These are phyloP conservation scores for Monilinia fructicola DNA, from an alignment of 2,329 filamentous ascomycete species.

Conservation along the genomic window DNA sequence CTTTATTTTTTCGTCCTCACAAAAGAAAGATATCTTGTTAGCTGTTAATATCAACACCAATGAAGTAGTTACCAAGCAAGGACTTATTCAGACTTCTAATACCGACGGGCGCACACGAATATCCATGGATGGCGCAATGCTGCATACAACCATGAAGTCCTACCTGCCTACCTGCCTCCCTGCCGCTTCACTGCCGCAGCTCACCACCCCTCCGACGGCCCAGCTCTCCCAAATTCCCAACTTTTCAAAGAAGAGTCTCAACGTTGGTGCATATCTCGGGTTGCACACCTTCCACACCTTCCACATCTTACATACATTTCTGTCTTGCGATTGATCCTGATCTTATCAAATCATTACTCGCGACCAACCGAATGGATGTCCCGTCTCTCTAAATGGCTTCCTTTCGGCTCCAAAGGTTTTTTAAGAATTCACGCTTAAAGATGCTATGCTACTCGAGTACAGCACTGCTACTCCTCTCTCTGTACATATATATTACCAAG, in stretches of 20 bases:
- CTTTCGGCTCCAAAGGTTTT: no score
- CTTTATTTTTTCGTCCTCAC: background rate
- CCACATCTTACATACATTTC: background rate
- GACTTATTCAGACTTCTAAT: no score
- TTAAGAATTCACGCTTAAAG: background rate
- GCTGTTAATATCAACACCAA: background rate
- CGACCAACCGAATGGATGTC: slow-evolving; percentile 7
- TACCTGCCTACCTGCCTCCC: background rate
- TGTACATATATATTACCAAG: background rate
- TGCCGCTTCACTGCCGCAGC: slow-evolving; percentile 19
- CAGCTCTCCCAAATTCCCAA: background rate
- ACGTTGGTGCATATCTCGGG: slow-evolving; percentile 22
- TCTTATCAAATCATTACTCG: background rate
- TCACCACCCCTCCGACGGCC: background rate
- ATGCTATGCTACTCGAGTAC: background rate
- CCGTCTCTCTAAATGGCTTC: background rate
- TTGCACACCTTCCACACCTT: slow-evolving; percentile 2
- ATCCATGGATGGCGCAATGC: no score
- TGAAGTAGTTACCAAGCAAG: background rate
- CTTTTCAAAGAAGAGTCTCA: background rate
- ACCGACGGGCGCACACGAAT: no score
- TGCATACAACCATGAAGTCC: slow-evolving; percentile 3
- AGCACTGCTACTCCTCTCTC: no score
- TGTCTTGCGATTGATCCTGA: no score
- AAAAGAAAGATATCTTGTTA: background rate